Evolutionary conservation across 257 asterid genomes (phyloP), one percentile per base, ranked within the genome.

Genomic region (Fraxinus pennsylvanica): DNA sequence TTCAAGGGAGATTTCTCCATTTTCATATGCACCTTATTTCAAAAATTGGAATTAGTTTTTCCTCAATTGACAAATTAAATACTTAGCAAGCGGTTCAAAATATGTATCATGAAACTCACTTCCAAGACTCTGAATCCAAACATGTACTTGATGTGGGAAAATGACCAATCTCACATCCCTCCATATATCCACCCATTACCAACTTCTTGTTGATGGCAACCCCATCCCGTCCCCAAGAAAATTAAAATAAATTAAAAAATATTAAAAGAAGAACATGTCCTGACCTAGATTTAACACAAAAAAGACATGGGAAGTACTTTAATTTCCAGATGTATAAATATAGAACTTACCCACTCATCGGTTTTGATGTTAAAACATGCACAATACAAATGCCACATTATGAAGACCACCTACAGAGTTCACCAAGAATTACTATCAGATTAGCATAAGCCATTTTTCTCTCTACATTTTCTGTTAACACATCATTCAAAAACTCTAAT

Each of bases 271-370:
- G 39, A 36, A 36, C 39, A 36, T 0, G 41, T 36, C 41, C 7
- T 36, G 7, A 36, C 41, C 41, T 36, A 36, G 41, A 36, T 36
- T 6, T 7, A 36, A 6, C 41, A 36, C 41, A 36, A 36, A 36
- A 36, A 9, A 36, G 9, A 36, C 9, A 36, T 36, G 41, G 41
- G 41, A 36, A 36, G 9, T 6, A 36, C 41, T 36, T 35, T 36
- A 36, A 36, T 36, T 36, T 36, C 9, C 41, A 36, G 1, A 36
- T 36, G 41, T 36, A 36, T 36, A 36, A 36, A 36, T 6, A 36
- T 36, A 36, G 19, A 50, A 76, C 90, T 82, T 83, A 88, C 92
- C 90, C 92, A 88, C 78, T 88, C 89, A 66, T 88, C 92, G 9
- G 92, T 88, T 78, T 77, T 88, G 81, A 88, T 84, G 86, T 88